Evolutionary conservation across 805 yeast species (phyloP), one percentile per base, ranked within the genome.

Genomic region (Cyberlindnera petersonii): DNA sequence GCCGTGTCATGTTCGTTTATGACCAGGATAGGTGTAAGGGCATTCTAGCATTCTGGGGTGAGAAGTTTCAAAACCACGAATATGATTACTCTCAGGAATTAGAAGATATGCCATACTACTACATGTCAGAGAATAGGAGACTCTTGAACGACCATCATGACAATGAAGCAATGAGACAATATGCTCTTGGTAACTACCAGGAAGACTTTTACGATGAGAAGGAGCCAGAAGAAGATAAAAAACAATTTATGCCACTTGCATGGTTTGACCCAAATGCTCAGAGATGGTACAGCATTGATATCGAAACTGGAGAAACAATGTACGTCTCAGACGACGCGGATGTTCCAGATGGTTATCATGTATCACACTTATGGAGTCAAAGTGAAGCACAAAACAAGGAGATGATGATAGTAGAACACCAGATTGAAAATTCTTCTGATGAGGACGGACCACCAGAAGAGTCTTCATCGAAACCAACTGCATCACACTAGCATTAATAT

Each of bases 21-120:
- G 53, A 56, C 4, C 53, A 64, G 6, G 75, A 74, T 0, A 63
- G 65, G 29, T 47, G 68, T 24, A 76, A 77, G 44, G 88, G 86
- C 0, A 56, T 79, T 4, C 42, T 74, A 8, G 80, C 75, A 24
- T 68, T 79, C 31, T 79, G 84, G 77, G 89, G 89, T 0, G 64
- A 65, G 6, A 53, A 58, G 6, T 66, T 75, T 41, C 61, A 61
- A 36, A 52, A 46, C 9, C 35, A 35, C 2, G 42, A 38, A 7
- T 37, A 49, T 23, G 49, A 54, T 26, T 45, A 46, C 15, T 22
- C 33, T 4, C 42, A 42, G 33, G 46, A 38, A 22, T 32, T 42
- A 2, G 35, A 37, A 24, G 36, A 33, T 4, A 42, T 42, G 42
- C 24, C 20, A 14, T 42, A 37, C 26, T 42, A 42, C 35, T 42